Conservation (phyloP, 2,329 filamentous ascomycete genomes). For the Ascochyta pisi region DNA sequence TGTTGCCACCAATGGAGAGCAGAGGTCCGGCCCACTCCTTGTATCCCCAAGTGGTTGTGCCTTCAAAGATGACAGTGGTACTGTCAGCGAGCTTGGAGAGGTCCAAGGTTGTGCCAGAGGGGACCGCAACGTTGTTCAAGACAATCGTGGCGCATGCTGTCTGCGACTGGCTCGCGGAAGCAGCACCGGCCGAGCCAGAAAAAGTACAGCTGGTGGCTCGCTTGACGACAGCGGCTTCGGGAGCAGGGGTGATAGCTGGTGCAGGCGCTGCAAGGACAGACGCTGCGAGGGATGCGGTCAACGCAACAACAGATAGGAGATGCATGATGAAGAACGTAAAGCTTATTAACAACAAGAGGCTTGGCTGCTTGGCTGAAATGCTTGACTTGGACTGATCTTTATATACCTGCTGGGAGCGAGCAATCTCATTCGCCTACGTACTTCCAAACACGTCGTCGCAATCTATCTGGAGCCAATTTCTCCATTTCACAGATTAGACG, state of each 20-base stretch:
- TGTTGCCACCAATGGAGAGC: slow-evolving; percentile 63
- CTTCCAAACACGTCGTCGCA: background rate
- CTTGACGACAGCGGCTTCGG: slow-evolving; percentile 23
- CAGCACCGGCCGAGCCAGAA: slow-evolving; percentile 52
- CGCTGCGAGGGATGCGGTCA: slow-evolving; percentile 27
- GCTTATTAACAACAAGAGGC: slow-evolving; percentile 8
- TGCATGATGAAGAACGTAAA: slow-evolving; percentile 18
- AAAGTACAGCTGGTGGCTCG: slow-evolving; percentile 59
- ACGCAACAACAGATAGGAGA: slow-evolving; percentile 22
- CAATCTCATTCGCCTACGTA: slow-evolving; percentile 5
- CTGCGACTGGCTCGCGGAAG: slow-evolving; percentile 57
- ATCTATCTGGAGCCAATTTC: slow-evolving; percentile 10
- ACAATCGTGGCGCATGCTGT: slow-evolving; percentile 61
- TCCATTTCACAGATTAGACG: slow-evolving; percentile 7
- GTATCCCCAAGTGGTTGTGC: slow-evolving; percentile 70
- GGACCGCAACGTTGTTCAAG: slow-evolving; percentile 62
- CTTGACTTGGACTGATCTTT: slow-evolving; percentile 17
- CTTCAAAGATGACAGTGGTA: slow-evolving; percentile 66
- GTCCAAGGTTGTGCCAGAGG: slow-evolving; percentile 65
- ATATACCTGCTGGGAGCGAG: slow-evolving; percentile 10
- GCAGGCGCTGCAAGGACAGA: slow-evolving; percentile 34
- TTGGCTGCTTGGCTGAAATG: slow-evolving; percentile 24
- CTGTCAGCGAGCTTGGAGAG: slow-evolving; percentile 59
- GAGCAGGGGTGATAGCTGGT: slow-evolving; percentile 29
- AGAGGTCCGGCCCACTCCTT: slow-evolving; percentile 70